A percentile compares a stretch with the other conserved stretches of the same genome.
phyloP scores from a whole-genome alignment of 352 stramenopile species.

The Elongisporangium undulatum region DNA sequence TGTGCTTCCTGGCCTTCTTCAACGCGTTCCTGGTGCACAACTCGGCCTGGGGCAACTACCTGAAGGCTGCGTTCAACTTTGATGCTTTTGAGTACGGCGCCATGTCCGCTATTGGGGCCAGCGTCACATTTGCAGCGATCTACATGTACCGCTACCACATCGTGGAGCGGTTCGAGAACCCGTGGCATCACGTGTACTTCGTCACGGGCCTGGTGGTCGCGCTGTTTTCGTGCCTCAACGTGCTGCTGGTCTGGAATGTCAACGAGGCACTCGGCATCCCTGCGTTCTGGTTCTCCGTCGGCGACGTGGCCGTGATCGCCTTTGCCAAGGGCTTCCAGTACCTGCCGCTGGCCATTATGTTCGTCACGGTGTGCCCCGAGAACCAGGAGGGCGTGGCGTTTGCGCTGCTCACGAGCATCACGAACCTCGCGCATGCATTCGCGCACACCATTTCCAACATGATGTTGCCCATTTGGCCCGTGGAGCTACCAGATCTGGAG shows the following conservation, averaged over 20 bases:
- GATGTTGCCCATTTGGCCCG: slow-evolving; percentile 64
- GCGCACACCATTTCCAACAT: slow-evolving; percentile 76
- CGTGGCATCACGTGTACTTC: slow-evolving; percentile 67
- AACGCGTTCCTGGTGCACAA: slow-evolving; percentile 70
- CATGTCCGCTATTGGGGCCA: slow-evolving; percentile 59
- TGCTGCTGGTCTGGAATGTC: slow-evolving; percentile 58
- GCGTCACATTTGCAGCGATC: slow-evolving; percentile 59
- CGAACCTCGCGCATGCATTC: slow-evolving; percentile 66
- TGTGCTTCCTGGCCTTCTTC: slow-evolving; percentile 62
- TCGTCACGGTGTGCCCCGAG: slow-evolving; percentile 68
- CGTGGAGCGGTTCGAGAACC: slow-evolving; percentile 25
- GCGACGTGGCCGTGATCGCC: slow-evolving; percentile 56
- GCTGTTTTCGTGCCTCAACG: slow-evolving; percentile 64
- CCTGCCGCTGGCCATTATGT: slow-evolving; percentile 71
- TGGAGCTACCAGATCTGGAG: slow-evolving; percentile 58
- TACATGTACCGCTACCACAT: slow-evolving; percentile 51
- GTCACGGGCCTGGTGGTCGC: slow-evolving; percentile 52
- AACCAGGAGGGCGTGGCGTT: slow-evolving; percentile 75
- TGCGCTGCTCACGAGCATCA: slow-evolving; percentile 71
- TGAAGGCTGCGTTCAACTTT: slow-evolving; percentile 67
- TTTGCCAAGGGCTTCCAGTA: slow-evolving; percentile 79
- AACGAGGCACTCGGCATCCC: slow-evolving; percentile 58
- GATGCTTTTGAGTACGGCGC: slow-evolving; percentile 76
- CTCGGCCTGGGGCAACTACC: slow-evolving; percentile 75
- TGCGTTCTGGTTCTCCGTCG: slow-evolving; percentile 75